Base-by-base conservation (phyloP, 768 basidiomycete species). In the Boletus pseudo-olivaceus region DNA sequence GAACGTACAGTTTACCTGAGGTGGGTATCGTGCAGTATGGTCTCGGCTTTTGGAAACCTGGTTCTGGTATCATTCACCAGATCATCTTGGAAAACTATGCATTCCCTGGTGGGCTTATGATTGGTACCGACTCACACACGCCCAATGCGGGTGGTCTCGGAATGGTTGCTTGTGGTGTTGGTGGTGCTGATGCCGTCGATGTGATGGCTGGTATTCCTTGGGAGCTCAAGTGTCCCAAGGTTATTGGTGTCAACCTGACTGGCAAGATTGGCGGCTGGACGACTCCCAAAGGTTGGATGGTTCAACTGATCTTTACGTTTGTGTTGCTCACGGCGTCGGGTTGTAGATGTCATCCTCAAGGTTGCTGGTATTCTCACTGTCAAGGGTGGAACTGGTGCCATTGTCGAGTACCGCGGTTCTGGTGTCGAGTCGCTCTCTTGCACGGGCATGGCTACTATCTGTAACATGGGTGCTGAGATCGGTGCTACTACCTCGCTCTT, bases 391-490 rank as follows among this genome's bases (percentile, higher is more conserved):
- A 99, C 96, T 64, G 96, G 96, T 62, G 94, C 96, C 52, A 98
- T 99, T 65, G 93, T 99, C 62, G 96, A 99, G 72, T 99, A 99
- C 79, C 86, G 79, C 62, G 96, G 96, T 60, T 74, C 93, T 67
- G 96, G 96, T 80, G 89, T 98, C 58, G 89, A 96, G 68, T 93
- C 93, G 33, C 83, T 99, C 56, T 97, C 94, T 45, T 93, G 90
- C 82, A 99, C 96, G 45, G 96, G 96, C 74, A 97, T 98, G 95
- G 96, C 93, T 49, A 98, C 96, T 20, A 96, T 99, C 67, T 98
- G 96, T 75, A 99, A 98, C 84, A 99, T 98, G 96, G 96, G 96
- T 80, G 96, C 96, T 63, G 96, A 99, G 75, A 98, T 98, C 66
- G 96, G 96, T 71, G 97, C 97, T 35, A 99, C 97, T 10, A 98